Percentiles rank a stretch among this genome's conserved stretches.
Conservation (phyloP, 2,329 filamentous ascomycete genomes). For the Xylaria multiplex region DNA sequence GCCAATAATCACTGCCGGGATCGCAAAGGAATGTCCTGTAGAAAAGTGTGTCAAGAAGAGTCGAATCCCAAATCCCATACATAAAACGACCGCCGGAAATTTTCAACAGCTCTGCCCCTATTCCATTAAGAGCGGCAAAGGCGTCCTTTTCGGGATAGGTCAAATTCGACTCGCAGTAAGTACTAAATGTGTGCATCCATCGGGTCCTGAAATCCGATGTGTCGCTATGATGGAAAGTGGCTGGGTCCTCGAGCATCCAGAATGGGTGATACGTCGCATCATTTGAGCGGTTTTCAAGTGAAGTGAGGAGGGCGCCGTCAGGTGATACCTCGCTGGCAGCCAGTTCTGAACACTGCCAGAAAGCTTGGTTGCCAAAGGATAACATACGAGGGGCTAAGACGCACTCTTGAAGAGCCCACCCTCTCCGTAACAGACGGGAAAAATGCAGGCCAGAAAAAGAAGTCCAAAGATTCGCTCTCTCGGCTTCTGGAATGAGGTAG, state of each 20-base stretch:
- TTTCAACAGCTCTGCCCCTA: slow-evolving; percentile 1
- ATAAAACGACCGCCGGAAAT: neutral
- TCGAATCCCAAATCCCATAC: neutral
- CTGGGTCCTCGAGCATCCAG: neutral
- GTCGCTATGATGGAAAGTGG: no score
- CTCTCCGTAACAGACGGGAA: slow-evolving; percentile 6
- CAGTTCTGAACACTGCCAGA: slow-evolving; percentile 17
- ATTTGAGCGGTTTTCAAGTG: no score
- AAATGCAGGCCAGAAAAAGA: neutral
- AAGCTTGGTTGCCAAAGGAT: neutral
- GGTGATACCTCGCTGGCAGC: no score
- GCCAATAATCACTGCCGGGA: no score
- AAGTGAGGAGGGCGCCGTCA: neutral
- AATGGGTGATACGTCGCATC: neutral
- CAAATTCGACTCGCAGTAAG: neutral
- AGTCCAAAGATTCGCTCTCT: no score
- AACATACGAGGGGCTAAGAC: slow-evolving; percentile 23
- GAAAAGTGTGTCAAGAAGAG: slow-evolving; percentile 3
- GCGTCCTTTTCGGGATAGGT: slow-evolving; percentile 21
- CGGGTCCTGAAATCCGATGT: no score
- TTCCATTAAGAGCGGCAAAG: slow-evolving; percentile 11
- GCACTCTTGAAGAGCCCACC: slow-evolving; percentile 24
- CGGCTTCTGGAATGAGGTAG: no score
- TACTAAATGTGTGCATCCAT: neutral
- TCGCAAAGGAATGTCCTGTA: neutral